Evolutionary conservation across 164 flowering plant species (phyloP).

Genomic region (Tetrastigma voinierianum): DNA sequence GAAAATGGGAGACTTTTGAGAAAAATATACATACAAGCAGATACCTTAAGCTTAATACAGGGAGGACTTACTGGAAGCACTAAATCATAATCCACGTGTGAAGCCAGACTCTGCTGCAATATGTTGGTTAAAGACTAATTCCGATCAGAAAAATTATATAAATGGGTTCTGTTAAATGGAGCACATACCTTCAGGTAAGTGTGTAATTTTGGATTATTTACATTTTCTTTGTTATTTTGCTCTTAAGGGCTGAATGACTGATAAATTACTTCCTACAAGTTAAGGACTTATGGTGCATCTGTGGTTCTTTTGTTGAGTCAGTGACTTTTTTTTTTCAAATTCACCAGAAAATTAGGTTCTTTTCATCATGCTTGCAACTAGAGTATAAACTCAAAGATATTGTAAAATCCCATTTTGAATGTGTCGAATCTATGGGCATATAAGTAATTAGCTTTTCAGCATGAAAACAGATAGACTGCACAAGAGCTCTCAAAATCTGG

Average conservation of each 20-base stretch:
- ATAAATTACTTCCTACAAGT: neutral
- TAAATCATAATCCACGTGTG: conserved; percentile 90
- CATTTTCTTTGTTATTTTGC: too few relatives aligned
- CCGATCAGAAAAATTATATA: conserved; percentile 57
- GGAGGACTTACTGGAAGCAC: conserved; percentile 95
- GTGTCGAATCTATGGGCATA: too few relatives aligned
- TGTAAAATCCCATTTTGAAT: too few relatives aligned
- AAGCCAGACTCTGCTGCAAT: conserved; percentile 73
- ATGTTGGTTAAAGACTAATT: conserved; percentile 58
- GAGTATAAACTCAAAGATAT: too few relatives aligned
- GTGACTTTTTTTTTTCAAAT: neutral
- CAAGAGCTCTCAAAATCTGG: too few relatives aligned
- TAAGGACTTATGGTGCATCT: neutral
- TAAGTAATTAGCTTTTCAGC: too few relatives aligned
- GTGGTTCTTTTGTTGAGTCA: neutral
- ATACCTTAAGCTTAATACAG: conserved; percentile 81
- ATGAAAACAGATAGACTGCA: too few relatives aligned
- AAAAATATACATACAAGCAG: conserved; percentile 74
- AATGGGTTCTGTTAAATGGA: conserved; percentile 62
- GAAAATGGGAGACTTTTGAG: conserved; percentile 51
- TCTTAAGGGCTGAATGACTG: neutral
- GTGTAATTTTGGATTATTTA: neutral
- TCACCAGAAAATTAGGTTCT: too few relatives aligned
- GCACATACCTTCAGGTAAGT: conserved; percentile 50
- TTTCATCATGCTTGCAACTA: too few relatives aligned